Evolutionary conservation across 805 yeast species (phyloP), one percentile per base, ranked within the genome.

Genomic region (Candida vaughaniae): DNA sequence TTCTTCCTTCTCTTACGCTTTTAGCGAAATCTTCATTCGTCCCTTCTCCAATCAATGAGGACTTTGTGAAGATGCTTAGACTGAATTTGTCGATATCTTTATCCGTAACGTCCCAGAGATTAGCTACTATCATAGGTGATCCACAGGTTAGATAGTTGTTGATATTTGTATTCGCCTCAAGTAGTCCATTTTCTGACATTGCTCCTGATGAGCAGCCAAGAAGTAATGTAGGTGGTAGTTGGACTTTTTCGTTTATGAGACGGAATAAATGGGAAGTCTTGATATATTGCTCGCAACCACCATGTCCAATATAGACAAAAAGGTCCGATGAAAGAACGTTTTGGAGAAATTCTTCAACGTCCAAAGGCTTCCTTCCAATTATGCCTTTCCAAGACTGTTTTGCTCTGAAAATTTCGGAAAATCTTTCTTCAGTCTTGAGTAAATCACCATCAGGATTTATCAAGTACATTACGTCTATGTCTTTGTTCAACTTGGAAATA

Each of bases 61-160:
- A 82, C 42, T 69, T 66, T 2, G 71, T 70, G 46, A 93, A 73
- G 25, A 86, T 55, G 2, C 75, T 64, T 7, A 71, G 42, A 16
- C 87, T 82, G 48, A 90, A 88, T 48, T 71, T 73, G 58, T 93
- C 98, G 34, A 88, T 86, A 56, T 93, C 99, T 47, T 85, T 89
- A 59, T 93, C 98, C 0, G 98, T 93, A 4, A 93, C 97, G 58
- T 89, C 96, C 99, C 99, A 93, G 39, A 93, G 60, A 51, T 87
- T 88, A 0, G 87, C 96, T 25, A 93, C 62, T 1, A 88, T 72
- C 79, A 85, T 72, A 0, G 95, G 93, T 32, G 87, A 77, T 0
- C 95, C 95, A 16, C 89, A 93, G 7, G 75, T 64, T 18, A 93
- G 56, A 69, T 89, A 89, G 34, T 85, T 78, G 47, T 76, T 73